Evolutionary conservation across 805 yeast genomes (phyloP), one percentile per base, ranked within the genome.

Genomic region (Yarrowia osloensis): DNA sequence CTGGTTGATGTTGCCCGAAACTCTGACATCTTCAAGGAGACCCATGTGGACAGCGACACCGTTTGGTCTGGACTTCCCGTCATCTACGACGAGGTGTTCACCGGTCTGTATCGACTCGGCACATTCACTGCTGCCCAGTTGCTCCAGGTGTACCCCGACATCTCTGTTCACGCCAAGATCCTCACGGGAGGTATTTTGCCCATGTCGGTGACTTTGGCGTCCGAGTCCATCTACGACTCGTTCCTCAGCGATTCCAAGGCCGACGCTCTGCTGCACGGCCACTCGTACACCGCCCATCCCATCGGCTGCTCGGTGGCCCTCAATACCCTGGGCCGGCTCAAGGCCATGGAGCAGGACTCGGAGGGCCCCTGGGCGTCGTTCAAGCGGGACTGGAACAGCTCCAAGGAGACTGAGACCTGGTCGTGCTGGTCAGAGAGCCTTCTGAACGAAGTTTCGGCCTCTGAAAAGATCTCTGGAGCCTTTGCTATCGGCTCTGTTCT

Each of bases 231-330:
- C 21, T 72, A 70, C 68, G 65, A 71, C 44, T 47, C 72, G 4
- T 72, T 72, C 61, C 40, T 72, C 37, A 69, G 73, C 40, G 67
- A 55, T 24, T 44, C 63, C 37, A 72, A 72, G 39, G 70, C 67
- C 17, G 74, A 72, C 40, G 74, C 74, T 19, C 66, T 72, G 40
- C 67, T 72, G 5, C 74, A 72, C 52, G 74, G 74, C 2, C 74
- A 72, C 63, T 69, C 72, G 22, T 72, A 72, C 57, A 72, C 74
- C 6, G 74, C 74, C 4, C 73, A 72, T 44, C 73, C 74, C 15
- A 68, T 72, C 19, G 74, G 74, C 11, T 72, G 74, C 46, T 49
- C 66, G 12, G 74, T 72, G 17, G 74, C 66, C 6, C 17, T 61
- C 39, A 46, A 61, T 31, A 61, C 74, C 13, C 42, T 44, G 1